A percentile compares a stretch with the other conserved stretches of the same genome.
Evolutionary conservation across 495 filamentous ascomycete genomes (phyloP).

Genomic region (Cryomyces minteri): DNA sequence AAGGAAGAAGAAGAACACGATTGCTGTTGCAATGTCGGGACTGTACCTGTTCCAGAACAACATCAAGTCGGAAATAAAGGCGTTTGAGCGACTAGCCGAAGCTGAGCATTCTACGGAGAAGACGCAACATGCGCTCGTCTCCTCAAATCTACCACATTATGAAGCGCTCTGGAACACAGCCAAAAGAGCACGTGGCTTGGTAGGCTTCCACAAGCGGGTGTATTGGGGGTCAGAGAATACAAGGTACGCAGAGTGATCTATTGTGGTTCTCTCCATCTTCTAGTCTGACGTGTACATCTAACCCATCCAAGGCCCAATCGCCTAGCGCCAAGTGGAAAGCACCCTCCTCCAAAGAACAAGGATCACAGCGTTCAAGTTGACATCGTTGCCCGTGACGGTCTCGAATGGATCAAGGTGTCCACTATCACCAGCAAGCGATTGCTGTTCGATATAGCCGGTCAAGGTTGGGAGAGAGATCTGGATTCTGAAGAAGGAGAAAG

Average conservation of each 20-base stretch:
- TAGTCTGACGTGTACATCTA: too few relatives aligned
- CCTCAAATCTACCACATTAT: conserved; percentile 19
- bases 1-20: neutral
- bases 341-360: neutral
- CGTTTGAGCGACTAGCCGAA: conserved; percentile 9
- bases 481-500: conserved; percentile 6
- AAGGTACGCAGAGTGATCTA: neutral
- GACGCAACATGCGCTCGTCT: conserved; percentile 9
- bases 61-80: conserved; percentile 13
- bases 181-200: conserved; percentile 14
- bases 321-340: too few relatives aligned
- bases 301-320: neutral
- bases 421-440: conserved; percentile 17
- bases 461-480: conserved; percentile 18
- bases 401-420: conserved; percentile 19
- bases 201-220: conserved; percentile 12
- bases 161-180: conserved; percentile 19
- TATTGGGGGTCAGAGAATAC: neutral
- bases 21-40: neutral
- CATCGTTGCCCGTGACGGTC: conserved; percentile 14
- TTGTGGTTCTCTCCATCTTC: neutral
- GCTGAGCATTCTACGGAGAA: conserved; percentile 6
- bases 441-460: conserved; percentile 22
- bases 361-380: conserved; percentile 14
- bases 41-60: conserved; percentile 7